These are phyloP conservation scores for Aspergillus panamensis DNA, from an alignment of 495 filamentous ascomycete species.

Conservation along the genomic window DNA sequence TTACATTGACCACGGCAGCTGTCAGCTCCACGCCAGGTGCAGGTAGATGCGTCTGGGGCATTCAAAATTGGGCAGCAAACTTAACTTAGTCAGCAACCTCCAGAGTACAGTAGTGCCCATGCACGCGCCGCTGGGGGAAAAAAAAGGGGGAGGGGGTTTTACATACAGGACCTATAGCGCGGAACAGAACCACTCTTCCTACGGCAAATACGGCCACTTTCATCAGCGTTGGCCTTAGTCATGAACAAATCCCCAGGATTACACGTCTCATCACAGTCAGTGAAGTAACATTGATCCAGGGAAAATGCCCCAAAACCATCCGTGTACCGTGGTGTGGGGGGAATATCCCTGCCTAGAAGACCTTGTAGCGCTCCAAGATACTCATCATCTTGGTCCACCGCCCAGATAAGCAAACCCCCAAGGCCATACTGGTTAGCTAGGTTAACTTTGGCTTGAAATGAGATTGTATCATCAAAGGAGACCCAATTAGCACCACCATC, in stretches of 20 bases:
- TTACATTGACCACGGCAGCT: neutral
- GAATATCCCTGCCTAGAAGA: neutral
- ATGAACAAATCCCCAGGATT: neutral
- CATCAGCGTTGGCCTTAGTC: neutral
- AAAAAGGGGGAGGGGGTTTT: too few relatives aligned
- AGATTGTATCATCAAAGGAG: slow-evolving; percentile 36
- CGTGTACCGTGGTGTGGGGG: neutral
- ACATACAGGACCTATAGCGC: neutral
- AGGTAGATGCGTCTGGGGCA: neutral
- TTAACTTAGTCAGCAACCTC: neutral
- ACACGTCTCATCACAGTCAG: neutral
- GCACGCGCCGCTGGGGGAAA: too few relatives aligned
- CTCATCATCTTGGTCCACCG: slow-evolving; percentile 23
- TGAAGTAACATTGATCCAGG: slow-evolving; percentile 1
- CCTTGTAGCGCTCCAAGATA: neutral
- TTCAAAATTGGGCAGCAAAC: neutral
- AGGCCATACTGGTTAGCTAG: slow-evolving; percentile 34
- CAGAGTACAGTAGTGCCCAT: too few relatives aligned
- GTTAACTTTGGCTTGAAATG: slow-evolving; percentile 34
- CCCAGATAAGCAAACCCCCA: slow-evolving; percentile 38
- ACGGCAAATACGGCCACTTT: too few relatives aligned
- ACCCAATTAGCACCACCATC: slow-evolving; percentile 34
- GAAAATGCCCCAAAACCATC: slow-evolving; percentile 1
- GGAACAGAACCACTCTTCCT: too few relatives aligned
- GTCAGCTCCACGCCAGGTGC: neutral